Conservation (phyloP, 345 rosid species). For the Bruguiera gymnorhiza region DNA sequence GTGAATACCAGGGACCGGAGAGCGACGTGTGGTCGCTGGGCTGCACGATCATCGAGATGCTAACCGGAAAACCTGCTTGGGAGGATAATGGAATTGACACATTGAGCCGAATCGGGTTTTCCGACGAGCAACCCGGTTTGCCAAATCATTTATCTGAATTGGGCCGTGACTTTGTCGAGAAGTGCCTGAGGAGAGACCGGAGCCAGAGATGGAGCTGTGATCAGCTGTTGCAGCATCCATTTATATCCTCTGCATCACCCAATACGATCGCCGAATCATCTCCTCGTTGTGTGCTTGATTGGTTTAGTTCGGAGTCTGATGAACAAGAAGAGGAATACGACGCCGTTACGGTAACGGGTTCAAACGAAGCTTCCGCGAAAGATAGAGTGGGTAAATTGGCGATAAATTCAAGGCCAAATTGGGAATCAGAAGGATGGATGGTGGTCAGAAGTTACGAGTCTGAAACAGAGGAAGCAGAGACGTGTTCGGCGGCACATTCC, state of each 20-base stretch:
- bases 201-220: slow-evolving; percentile 69
- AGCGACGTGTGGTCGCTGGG: slow-evolving; percentile 87
- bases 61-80: slow-evolving; percentile 72
- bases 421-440: slow-evolving; percentile 53
- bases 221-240: slow-evolving; percentile 63
- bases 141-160: slow-evolving; percentile 46
- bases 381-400: slow-evolving; percentile 44
- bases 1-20: slow-evolving; percentile 67
- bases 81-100: slow-evolving; percentile 53
- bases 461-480: slow-evolving; percentile 22
- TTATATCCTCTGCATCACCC: slow-evolving; percentile 34
- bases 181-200: slow-evolving; percentile 53
- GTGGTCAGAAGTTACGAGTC: slow-evolving; percentile 7
- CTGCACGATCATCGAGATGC: slow-evolving; percentile 71
- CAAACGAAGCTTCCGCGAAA: slow-evolving; percentile 7
- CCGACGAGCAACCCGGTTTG: slow-evolving; percentile 45
- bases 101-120: slow-evolving; percentile 52
- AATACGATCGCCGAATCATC: slow-evolving; percentile 36
- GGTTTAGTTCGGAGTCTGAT: slow-evolving; percentile 42
- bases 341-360: slow-evolving; percentile 6
- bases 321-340: slow-evolving; percentile 20
- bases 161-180: slow-evolving; percentile 59
- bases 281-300: slow-evolving; percentile 73
- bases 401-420: slow-evolving; percentile 28
- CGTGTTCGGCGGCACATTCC: slow-evolving; percentile 18